A percentile compares a stretch with the other conserved stretches of the same genome.
These are phyloP conservation scores for Daedaleopsis sinensis DNA, from an alignment of 768 basidiomycete species.

Conservation along the genomic window DNA sequence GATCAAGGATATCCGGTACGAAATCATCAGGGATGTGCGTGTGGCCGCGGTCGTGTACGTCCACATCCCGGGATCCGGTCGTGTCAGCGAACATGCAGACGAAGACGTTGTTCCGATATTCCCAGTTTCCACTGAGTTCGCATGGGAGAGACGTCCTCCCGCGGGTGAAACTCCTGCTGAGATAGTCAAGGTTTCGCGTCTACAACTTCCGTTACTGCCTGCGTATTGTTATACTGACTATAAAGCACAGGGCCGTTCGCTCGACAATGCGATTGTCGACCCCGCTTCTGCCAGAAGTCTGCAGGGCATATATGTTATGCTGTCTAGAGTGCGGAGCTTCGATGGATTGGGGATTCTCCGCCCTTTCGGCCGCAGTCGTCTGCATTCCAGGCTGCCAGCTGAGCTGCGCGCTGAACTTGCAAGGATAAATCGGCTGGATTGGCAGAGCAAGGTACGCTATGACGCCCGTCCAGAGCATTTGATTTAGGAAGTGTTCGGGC, in stretches of 20 bases:
- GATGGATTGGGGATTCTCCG: too few species aligned
- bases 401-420: too few species aligned
- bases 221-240: conserved; percentile 33
- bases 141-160: background rate
- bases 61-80: background rate
- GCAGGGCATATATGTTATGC: conserved; percentile 35
- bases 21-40: background rate
- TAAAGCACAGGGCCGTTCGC: conserved; percentile 32
- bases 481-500: too few species aligned
- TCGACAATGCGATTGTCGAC: conserved; percentile 30
- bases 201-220: conserved; percentile 29
- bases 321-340: conserved; percentile 29
- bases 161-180: background rate
- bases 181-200: background rate
- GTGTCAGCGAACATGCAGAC: background rate
- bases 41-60: background rate
- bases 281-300: conserved; percentile 14
- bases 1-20: conserved; percentile 4
- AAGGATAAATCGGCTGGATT: too few species aligned
- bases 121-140: background rate
- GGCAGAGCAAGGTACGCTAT: too few species aligned
- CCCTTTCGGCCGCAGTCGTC: conserved; percentile 25
- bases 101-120: background rate
- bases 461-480: too few species aligned
- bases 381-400: too few species aligned